Percentiles rank a stretch among this genome's conserved stretches.
phyloP scores from a whole-genome alignment of 2,329 filamentous ascomycete genomes.

The Periglandula ipomoeae region DNA sequence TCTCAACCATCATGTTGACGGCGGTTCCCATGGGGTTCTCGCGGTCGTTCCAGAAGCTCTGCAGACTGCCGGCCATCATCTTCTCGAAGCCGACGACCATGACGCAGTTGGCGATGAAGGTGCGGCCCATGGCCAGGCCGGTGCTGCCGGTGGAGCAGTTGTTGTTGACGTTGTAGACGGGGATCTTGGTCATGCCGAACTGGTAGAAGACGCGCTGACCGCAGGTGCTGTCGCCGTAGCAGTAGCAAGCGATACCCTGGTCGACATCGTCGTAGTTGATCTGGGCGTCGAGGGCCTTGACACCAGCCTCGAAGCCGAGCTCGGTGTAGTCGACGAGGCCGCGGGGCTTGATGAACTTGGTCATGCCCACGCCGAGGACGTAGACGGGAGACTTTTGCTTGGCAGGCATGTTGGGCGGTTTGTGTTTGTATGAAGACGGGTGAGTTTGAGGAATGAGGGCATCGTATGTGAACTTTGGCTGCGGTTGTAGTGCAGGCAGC shows the following conservation, averaged over 20 bases:
- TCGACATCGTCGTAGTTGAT: slow-evolving; percentile 97
- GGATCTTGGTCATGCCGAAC: slow-evolving; percentile 94
- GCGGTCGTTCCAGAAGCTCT: slow-evolving; percentile 77
- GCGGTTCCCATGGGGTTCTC: slow-evolving; percentile 69
- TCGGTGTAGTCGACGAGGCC: slow-evolving; percentile 93
- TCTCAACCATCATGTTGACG: slow-evolving; percentile 71
- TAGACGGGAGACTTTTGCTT: slow-evolving; percentile 54
- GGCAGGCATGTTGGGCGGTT: slow-evolving; percentile 33
- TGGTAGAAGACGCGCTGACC: slow-evolving; percentile 98
- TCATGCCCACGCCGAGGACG: slow-evolving; percentile 96
- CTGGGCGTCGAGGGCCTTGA: slow-evolving; percentile 77
- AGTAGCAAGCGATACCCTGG: slow-evolving; percentile 93
- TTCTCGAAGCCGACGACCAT: slow-evolving; percentile 95
- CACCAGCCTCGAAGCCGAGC: slow-evolving; percentile 82
- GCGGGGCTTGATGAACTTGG: slow-evolving; percentile 96
- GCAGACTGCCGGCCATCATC: slow-evolving; percentile 88
- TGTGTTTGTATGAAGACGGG: background rate
- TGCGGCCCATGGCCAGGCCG: slow-evolving; percentile 74
- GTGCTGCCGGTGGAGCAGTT: slow-evolving; percentile 96
- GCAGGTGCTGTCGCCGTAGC: slow-evolving; percentile 91
- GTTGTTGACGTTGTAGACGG: slow-evolving; percentile 98
- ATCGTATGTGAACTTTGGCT: too few species aligned
- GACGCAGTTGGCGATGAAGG: slow-evolving; percentile 73
- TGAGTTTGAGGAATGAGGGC: too few species aligned
- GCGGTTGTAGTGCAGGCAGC: too few species aligned